Evolutionary conservation across 1,139 yeast genomes (phyloP).

Genomic region (Martiniozyma asiatica): DNA sequence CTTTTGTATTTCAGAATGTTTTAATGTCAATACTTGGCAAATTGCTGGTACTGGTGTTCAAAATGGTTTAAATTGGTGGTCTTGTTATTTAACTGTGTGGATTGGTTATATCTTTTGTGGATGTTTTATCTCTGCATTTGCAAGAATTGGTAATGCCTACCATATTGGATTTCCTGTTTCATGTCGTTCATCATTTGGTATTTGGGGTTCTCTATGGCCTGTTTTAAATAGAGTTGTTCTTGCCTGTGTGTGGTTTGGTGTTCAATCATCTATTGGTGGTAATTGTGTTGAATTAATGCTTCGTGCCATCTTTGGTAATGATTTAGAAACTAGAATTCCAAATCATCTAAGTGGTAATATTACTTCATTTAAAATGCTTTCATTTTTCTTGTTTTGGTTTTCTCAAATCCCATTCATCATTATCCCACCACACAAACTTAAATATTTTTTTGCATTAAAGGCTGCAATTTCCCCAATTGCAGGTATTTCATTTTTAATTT

Average conservation of each 20-base stretch:
- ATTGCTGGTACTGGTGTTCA: conserved; percentile 76
- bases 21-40: conserved; percentile 84
- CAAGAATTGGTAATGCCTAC: conserved; percentile 60
- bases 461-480: conserved; percentile 68
- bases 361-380: conserved; percentile 56
- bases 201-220: conserved; percentile 71
- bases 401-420: conserved; percentile 64
- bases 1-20: conserved; percentile 81
- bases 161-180: conserved; percentile 72
- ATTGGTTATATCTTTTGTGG: conserved; percentile 37
- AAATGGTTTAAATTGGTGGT: conserved; percentile 79
- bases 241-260: conserved; percentile 78
- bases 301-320: conserved; percentile 51
- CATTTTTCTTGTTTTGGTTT: conserved; percentile 70
- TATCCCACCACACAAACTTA: conserved; percentile 68
- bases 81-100: conserved; percentile 80
- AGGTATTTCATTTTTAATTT: conserved; percentile 63
- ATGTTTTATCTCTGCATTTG: conserved; percentile 45
- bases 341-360: conserved; percentile 25
- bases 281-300: conserved; percentile 66
- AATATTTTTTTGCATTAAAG: conserved; percentile 71
- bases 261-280: conserved; percentile 73
- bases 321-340: conserved; percentile 38
- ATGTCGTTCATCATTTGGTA: conserved; percentile 61
- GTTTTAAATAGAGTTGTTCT: conserved; percentile 65